Conservation (phyloP, 73 alveolate species). For the Tetrahymena elliotti region DNA sequence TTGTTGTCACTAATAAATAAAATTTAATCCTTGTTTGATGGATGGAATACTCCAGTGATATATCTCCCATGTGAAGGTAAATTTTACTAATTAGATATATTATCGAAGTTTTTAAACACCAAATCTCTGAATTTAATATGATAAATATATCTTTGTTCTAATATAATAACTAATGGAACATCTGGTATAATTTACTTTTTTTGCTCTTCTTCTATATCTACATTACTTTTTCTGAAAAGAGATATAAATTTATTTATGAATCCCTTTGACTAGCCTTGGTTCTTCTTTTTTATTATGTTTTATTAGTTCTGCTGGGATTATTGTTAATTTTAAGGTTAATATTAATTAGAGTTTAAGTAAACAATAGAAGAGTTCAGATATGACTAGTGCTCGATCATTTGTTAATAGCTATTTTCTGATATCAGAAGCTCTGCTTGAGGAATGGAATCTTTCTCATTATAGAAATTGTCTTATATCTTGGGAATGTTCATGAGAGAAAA, state of each 20-base stretch:
- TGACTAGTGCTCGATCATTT: neutral
- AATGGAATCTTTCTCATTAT: neutral
- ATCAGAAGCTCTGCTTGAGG: neutral
- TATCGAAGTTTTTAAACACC: neutral
- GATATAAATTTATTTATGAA: neutral
- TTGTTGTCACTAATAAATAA: neutral
- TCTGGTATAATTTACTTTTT: neutral
- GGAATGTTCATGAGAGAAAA: neutral
- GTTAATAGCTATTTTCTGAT: neutral
- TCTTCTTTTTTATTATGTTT: neutral
- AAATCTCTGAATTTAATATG: neutral
- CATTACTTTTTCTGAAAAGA: neutral
- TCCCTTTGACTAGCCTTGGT: neutral
- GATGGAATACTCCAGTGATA: neutral
- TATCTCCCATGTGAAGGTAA: neutral
- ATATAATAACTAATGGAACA: neutral
- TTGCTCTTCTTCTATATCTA: neutral
- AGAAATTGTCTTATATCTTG: neutral
- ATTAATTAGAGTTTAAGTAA: neutral
- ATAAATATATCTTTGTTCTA: neutral
- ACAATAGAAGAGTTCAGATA: neutral
- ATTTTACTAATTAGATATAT: neutral
- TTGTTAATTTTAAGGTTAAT: neutral
- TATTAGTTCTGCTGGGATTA: neutral
- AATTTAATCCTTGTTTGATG: neutral